Evolutionary conservation across 352 stramenopile species (phyloP).

Genomic region (Globisporangium recalcitrans): DNA sequence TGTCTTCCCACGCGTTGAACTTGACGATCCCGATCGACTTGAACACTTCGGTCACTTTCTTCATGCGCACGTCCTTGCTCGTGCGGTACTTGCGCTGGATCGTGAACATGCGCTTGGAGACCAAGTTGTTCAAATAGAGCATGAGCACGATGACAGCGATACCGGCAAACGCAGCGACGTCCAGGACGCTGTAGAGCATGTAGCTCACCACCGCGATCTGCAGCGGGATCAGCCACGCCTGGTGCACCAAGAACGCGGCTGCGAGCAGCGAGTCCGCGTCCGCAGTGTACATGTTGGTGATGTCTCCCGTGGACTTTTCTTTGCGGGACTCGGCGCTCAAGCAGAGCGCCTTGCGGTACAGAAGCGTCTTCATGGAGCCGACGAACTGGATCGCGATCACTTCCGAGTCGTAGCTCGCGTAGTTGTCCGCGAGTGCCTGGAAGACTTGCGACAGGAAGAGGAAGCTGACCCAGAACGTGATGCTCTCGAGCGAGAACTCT

Average conservation of each 20-base stretch:
- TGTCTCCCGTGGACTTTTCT: constrained; percentile 30
- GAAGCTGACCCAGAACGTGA: constrained; percentile 25
- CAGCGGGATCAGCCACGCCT: constrained; percentile 37
- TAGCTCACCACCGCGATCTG: constrained; percentile 46
- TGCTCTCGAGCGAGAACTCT: constrained; percentile 6
- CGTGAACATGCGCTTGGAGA: constrained; percentile 23
- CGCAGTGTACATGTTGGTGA: constrained; percentile 25
- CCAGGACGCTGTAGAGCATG: constrained; percentile 39
- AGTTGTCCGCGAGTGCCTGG: constrained; percentile 41
- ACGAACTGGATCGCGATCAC: constrained; percentile 48
- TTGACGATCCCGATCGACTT: constrained; percentile 89
- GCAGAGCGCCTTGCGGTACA: constrained; percentile 16
- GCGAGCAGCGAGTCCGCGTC: constrained; percentile 1
- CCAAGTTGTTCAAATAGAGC: constrained; percentile 33
- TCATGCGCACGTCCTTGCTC: constrained; percentile 9
- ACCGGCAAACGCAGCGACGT: constrained; percentile 39
- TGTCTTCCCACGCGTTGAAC: constrained; percentile 89
- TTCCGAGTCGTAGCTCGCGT: constrained; percentile 36
- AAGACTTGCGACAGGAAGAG: constrained; percentile 45
- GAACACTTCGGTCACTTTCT: constrained; percentile 43
- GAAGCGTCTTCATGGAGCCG: constrained; percentile 28
- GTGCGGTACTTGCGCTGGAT: constrained; percentile 7
- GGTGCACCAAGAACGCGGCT: constrained; percentile 27
- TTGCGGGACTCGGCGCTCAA: constrained; percentile 35
- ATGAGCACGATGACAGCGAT: constrained; percentile 45